Evolutionary conservation across 257 asterid species (phyloP), one percentile per base, ranked within the genome.

Genomic region (Gardenia jasminoides): DNA sequence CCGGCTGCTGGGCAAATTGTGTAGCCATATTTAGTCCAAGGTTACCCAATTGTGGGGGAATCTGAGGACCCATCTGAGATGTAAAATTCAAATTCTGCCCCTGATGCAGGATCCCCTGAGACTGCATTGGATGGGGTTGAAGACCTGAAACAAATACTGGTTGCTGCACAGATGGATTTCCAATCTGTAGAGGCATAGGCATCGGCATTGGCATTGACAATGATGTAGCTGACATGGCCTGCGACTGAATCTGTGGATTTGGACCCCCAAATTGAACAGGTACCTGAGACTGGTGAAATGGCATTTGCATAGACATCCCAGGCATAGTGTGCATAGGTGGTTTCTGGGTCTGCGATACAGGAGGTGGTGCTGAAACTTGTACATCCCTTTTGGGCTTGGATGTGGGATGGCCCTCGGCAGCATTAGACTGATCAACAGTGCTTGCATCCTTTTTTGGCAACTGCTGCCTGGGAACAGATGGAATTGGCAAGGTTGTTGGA

Each of bases 21-120:
- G 94, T 88, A 52, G 81, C 72, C 89, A 93, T 80, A 75, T 68
- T 88, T 52, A 95, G 86, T 76, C 92, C 96, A 80, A 96, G 83
- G 85, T 79, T 96, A 24, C 97, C 93, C 90, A 92, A 66, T 80
- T 90, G 97, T 26, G 94, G 88, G 77, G 93, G 85, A n/a, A 91
- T 75, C 85, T 87, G 98, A 72, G 84, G 92, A 64, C 82, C 88
- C 93, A 96, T 89, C 59, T 85, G 96, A 73, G 97, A 31, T 47
- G 96, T 75, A 80, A 87, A 92, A 86, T 82, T 86, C 72, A 89
- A 82, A 81, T 82, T 82, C 80, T 91, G 99, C 19, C 92, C 93
- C 82, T 86, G 97, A 82, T 90, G 98, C 83, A 93, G 85, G 76
- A 95, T 83, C 62, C 98, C 97, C 83, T 88, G 97, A 71, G 97